Evolutionary conservation across 169 alveolate genomes (phyloP).

Genomic region (Cryptosporidium sp.): DNA sequence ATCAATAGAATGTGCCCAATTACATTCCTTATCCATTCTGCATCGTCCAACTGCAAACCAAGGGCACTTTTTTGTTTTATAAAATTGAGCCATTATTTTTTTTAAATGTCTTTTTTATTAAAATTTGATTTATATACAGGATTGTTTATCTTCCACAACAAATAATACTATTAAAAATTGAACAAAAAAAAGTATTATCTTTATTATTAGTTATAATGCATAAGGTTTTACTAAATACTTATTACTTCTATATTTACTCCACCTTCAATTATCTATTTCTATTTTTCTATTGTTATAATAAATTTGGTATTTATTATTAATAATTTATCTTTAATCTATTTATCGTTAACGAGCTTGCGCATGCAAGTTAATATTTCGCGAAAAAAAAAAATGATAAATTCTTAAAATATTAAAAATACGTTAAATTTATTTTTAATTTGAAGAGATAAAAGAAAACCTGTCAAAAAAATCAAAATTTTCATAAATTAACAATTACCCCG

Average conservation of each 20-base stretch:
- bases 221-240: conserved; percentile 3
- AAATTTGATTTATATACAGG: neutral
- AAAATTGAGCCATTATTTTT: conserved; percentile 61
- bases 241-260: neutral
- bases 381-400: neutral
- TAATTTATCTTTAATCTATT: conserved; percentile 2
- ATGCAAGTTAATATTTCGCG: conserved; percentile 10
- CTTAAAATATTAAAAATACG: too few species aligned
- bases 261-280: neutral
- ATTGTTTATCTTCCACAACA: conserved; percentile 6
- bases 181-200: conserved; percentile 20
- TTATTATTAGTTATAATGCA: neutral
- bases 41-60: conserved; percentile 77
- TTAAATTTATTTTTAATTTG: neutral
- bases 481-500: neutral
- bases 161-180: conserved; percentile 19
- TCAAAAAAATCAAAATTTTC: neutral
- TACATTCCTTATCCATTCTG: conserved; percentile 74
- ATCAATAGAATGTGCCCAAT: conserved; percentile 75
- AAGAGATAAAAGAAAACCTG: neutral
- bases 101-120: neutral
- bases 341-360: conserved; percentile 7
- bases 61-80: conserved; percentile 73
- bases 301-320: neutral
- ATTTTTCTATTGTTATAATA: neutral